Evolutionary conservation across 1,284 basidiomycete genomes (phyloP).

Genomic region (Peniophora sp.): DNA sequence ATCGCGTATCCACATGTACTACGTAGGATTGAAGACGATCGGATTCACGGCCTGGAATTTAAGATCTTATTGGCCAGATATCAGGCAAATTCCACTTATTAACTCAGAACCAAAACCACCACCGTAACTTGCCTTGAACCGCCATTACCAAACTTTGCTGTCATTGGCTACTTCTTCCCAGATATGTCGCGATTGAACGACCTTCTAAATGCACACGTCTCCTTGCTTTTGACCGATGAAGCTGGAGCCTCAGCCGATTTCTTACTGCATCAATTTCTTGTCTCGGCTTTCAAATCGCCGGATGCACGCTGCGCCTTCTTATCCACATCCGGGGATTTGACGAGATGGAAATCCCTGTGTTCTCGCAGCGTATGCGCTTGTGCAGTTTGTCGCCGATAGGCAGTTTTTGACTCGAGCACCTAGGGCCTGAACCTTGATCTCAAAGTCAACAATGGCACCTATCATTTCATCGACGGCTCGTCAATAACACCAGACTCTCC

Average conservation of each 20-base stretch:
- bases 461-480: neutral
- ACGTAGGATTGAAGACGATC: too few species aligned
- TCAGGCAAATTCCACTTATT: too few species aligned
- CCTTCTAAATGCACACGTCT: neutral
- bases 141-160: too few species aligned
- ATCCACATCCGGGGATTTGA: neutral
- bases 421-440: neutral
- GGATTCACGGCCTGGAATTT: too few species aligned
- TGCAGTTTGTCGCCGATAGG: neutral
- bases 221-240: neutral
- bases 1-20: too few species aligned
- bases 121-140: too few species aligned
- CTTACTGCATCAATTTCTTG: neutral
- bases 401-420: neutral
- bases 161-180: too few species aligned
- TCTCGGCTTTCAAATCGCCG: neutral
- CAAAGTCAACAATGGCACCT: neutral
- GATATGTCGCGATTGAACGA: neutral
- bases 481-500: neutral
- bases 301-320: neutral
- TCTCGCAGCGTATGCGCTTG: neutral
- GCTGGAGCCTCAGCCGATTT: neutral
- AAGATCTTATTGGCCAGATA: too few species aligned
- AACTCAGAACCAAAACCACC: too few species aligned
- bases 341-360: neutral